Evolutionary conservation across 306 rosid genomes (phyloP).

Genomic region (Cajanus cajan): DNA sequence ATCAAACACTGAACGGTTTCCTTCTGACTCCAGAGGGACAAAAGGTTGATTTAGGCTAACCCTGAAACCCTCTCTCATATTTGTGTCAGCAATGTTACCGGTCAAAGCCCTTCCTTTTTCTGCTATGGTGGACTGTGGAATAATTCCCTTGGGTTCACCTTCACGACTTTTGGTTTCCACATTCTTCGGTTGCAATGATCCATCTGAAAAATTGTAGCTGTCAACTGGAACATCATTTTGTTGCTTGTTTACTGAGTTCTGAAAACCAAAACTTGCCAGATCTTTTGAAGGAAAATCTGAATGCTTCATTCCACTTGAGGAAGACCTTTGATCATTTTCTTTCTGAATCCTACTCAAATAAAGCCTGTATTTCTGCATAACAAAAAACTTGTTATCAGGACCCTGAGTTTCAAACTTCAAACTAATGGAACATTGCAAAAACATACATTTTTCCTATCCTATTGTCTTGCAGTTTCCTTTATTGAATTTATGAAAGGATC

Average conservation of each 20-base stretch:
- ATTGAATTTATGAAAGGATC: background rate
- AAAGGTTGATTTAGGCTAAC: constrained; percentile 44
- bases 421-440: constrained; percentile 2
- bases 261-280: constrained; percentile 49
- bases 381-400: constrained; percentile 26
- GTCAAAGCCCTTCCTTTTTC: constrained; percentile 47
- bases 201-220: constrained; percentile 49
- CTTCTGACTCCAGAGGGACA: constrained; percentile 54
- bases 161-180: constrained; percentile 45
- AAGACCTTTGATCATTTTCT: constrained; percentile 61
- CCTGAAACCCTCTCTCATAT: constrained; percentile 31
- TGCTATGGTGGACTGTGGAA: constrained; percentile 41
- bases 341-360: constrained; percentile 88
- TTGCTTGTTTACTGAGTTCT: constrained; percentile 41
- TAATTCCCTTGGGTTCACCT: constrained; percentile 44
- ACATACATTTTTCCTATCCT: background rate
- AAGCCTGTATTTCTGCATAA: constrained; percentile 88
- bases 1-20: constrained; percentile 44
- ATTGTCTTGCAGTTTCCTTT: background rate
- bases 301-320: constrained; percentile 62
- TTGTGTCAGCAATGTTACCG: constrained; percentile 42
- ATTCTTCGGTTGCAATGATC: constrained; percentile 40
- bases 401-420: constrained; percentile 15
- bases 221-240: constrained; percentile 59
- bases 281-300: constrained; percentile 62